Conservation (phyloP, 768 basidiomycete species). For the Lactifluus hygrophoroides region DNA sequence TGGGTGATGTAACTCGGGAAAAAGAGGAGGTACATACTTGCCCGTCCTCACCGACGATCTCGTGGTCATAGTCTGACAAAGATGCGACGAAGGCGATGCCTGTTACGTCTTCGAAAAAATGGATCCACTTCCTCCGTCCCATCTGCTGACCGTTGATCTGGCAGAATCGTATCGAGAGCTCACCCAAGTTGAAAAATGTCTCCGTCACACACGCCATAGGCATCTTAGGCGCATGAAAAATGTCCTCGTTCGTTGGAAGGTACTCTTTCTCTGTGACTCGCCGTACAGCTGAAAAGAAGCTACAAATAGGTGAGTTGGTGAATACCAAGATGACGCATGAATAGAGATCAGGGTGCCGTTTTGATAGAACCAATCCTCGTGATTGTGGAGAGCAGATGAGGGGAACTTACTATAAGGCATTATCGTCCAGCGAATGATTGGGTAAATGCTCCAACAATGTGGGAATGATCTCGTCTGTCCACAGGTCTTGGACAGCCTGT, state of each 20-base stretch:
- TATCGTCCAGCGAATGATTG: background rate
- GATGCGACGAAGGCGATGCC: slow-evolving; percentile 66
- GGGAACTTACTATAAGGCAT: slow-evolving; percentile 7
- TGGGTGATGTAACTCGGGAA: background rate
- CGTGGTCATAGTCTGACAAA: slow-evolving; percentile 68
- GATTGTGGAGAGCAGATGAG: background rate
- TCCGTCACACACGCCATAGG: slow-evolving; percentile 78
- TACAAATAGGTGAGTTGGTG: slow-evolving; percentile 30
- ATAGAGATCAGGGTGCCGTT: slow-evolving; percentile 2
- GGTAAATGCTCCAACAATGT: background rate
- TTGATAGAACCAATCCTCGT: background rate
- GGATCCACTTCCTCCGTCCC: slow-evolving; percentile 42
- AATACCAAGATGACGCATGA: background rate
- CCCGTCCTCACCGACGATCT: too few species aligned
- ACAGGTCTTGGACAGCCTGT: background rate
- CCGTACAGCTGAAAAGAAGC: slow-evolving; percentile 77
- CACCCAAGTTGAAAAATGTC: slow-evolving; percentile 49
- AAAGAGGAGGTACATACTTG: slow-evolving; percentile 21
- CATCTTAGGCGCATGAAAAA: slow-evolving; percentile 74
- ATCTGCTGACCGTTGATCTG: slow-evolving; percentile 59
- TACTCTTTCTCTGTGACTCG: slow-evolving; percentile 75
- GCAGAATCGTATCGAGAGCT: slow-evolving; percentile 47
- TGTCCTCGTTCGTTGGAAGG: slow-evolving; percentile 75
- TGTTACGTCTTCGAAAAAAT: slow-evolving; percentile 56
- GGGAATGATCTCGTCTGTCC: slow-evolving; percentile 33